phyloP scores from a whole-genome alignment of 306 rosid species.

The Rosa multiflora region DNA sequence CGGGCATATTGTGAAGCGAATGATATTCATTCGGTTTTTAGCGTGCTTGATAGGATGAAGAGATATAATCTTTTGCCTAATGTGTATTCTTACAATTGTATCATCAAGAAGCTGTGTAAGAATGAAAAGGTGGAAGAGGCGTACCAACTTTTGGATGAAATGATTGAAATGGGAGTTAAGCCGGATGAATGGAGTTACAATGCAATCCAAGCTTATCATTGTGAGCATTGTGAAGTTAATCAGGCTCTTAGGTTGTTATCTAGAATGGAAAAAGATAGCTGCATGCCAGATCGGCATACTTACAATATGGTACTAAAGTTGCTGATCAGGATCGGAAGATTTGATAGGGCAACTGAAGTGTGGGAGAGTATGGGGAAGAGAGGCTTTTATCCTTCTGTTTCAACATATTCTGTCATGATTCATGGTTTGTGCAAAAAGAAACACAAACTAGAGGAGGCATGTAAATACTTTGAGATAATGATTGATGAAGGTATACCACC shows the following conservation, averaged over 20 bases:
- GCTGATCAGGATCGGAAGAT: conserved; percentile 74
- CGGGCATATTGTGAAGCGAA: conserved; percentile 57
- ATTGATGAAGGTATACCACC: conserved; percentile 91
- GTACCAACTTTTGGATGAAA: conserved; percentile 79
- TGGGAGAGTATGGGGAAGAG: conserved; percentile 64
- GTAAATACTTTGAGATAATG: conserved; percentile 83
- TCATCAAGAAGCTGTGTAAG: conserved; percentile 80
- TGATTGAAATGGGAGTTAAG: conserved; percentile 57
- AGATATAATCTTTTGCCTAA: conserved; percentile 57
- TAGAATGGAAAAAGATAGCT: conserved; percentile 64
- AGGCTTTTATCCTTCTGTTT: conserved; percentile 70
- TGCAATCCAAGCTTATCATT: conserved; percentile 78
- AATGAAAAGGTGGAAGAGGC: conserved; percentile 77
- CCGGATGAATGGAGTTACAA: conserved; percentile 89
- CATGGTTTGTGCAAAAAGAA: conserved; percentile 79
- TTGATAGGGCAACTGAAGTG: conserved; percentile 67
- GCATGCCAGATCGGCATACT: conserved; percentile 62
- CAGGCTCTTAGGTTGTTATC: conserved; percentile 60
- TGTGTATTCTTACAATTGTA: conserved; percentile 69
- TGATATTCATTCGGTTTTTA: conserved; percentile 64
- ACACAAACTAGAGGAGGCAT: conserved; percentile 78
- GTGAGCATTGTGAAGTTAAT: conserved; percentile 74
- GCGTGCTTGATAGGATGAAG: conserved; percentile 70
- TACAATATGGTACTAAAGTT: conserved; percentile 82
- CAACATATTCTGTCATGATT: conserved; percentile 79